Base-by-base conservation (phyloP, 2,329 filamentous ascomycete genomes). In the Cladosporium sp. region DNA sequence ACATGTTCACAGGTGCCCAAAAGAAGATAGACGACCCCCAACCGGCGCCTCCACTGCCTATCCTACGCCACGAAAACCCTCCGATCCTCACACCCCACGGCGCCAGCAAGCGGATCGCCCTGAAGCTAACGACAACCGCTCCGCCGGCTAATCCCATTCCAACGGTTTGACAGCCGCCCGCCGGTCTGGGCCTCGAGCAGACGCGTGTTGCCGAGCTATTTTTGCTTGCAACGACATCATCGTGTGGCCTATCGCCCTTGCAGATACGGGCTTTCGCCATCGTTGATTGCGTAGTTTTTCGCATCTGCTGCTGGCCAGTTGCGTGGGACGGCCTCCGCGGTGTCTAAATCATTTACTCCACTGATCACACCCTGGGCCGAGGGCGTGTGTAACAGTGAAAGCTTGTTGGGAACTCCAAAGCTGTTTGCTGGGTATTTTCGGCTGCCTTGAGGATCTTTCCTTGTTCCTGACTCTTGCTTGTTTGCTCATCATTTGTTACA, bases 171-270 rank as follows among this genome's bases (percentile, higher is more conserved):
- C 42, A 56, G 34, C 40, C 54, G 54, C 54, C 54, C 54, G 40
- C 51, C 51, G 54, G 40, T 56, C 54, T 56, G 54, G 54, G 40
- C 54, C 54, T 56, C 34, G 40, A 47, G 42, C 54, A 56, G 54
- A 56, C 54, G 54, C 54, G 54, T 56, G 54, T 56, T 47, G 36
- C 52, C 36, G 28, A 25, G 42, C 54, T 56, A 56, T 56, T 56
- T 56, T 56, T 56, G 54, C 54, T 20, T 30, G 34, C 54, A n/a
- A 49, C 40, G 54, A 47, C 54, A 47, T 56, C 54, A 49, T 56
- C 42, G 54, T 36, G 30, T 34, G 30, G 30, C 43, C 43, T 47
- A 12, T 50, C 25, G 38, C 51, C 43, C 20, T 30, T 30, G 51
- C 37, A 37, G 36, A 54, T 40, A 40, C 51, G 38, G 37, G 22